Evolutionary conservation across 169 alveolate species (phyloP).

Genomic region (Cryptosporidium parvum): DNA sequence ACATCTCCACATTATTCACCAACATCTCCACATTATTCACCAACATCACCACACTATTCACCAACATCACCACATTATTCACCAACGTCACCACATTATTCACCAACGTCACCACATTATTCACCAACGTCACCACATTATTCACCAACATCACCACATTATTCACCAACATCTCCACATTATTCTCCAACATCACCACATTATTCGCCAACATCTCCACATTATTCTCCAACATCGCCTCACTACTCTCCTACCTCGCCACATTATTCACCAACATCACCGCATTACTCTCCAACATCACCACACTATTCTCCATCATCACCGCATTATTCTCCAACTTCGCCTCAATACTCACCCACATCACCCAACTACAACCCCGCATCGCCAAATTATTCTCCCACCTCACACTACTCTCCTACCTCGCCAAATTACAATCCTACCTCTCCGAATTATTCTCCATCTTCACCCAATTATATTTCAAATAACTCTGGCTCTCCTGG

Average conservation of each 20-base stretch:
- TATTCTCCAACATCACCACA: slow-evolving; percentile 88
- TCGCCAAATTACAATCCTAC: slow-evolving; percentile 86
- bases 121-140: slow-evolving; percentile 89
- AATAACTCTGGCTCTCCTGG: slow-evolving; percentile 78
- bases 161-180: slow-evolving; percentile 92
- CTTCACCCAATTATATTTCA: slow-evolving; percentile 75
- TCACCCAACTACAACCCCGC: slow-evolving; percentile 86
- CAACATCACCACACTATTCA: slow-evolving; percentile 90
- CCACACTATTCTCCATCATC: slow-evolving; percentile 81
- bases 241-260: slow-evolving; percentile 87
- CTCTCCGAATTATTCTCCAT: slow-evolving; percentile 90
- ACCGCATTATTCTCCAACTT: slow-evolving; percentile 88
- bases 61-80: slow-evolving; percentile 86
- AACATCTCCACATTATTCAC: slow-evolving; percentile 91
- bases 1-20: slow-evolving; percentile 90
- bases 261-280: slow-evolving; percentile 87
- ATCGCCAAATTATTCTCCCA: slow-evolving; percentile 86
- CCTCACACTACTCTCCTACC: slow-evolving; percentile 81
- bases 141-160: slow-evolving; percentile 91
- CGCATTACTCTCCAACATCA: slow-evolving; percentile 85
- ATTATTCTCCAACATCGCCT: slow-evolving; percentile 92
- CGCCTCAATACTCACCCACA: slow-evolving; percentile 92
- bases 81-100: slow-evolving; percentile 88
- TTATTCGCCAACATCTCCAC: slow-evolving; percentile 91
- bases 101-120: slow-evolving; percentile 81